Base-by-base conservation (phyloP, 208 protist species). In the Leishmania aethiopica region DNA sequence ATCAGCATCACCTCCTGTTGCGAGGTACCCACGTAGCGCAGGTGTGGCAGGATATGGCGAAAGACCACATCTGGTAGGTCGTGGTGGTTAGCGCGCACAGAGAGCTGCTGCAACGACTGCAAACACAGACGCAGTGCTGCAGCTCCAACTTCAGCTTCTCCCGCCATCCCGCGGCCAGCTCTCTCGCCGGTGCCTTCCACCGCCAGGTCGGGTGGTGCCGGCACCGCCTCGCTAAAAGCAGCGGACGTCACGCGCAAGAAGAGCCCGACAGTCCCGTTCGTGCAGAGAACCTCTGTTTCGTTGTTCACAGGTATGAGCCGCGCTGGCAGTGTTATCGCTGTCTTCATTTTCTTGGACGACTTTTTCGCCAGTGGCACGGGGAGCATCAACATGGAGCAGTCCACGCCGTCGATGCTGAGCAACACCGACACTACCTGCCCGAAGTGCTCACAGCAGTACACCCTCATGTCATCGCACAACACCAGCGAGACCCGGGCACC, bases 1-100 rank as follows among this genome's bases (percentile, higher is more conserved):
- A 93, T 70, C 17, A 97, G 78, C 81, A 90, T 90, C 66, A 92
- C 86, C 77, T 96, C 93, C 78, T 87, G 82, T 71, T 94, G 89
- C 17, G 87, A 81, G 1, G 89, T 83, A 22, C 89, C 89, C 0
- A 91, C 81, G 35, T 84, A 87, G 0, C 82, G 86, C 32, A 97
- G 81, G 19, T 57, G 51, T 0, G 92, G 94, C 6, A 95, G 32
- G 13, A 97, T 75, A 4, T 84, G 49, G n/a, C 85, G 86, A 64
- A 95, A 91, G 13, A 93, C 75, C 13, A 90, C 64, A 25, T 89
- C 83, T 0, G 86, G 49, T 55, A 89, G 79, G 28, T 87, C 82
- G 62, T 78, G 77, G 10, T 66, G 67, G 19, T 17, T 70, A 8
- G 71, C 77, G 53, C 60, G 49, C 77, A 82, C 47, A 40, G 79